Conservation (phyloP, 163 green algal genomes). For the Volvox carteri region DNA sequence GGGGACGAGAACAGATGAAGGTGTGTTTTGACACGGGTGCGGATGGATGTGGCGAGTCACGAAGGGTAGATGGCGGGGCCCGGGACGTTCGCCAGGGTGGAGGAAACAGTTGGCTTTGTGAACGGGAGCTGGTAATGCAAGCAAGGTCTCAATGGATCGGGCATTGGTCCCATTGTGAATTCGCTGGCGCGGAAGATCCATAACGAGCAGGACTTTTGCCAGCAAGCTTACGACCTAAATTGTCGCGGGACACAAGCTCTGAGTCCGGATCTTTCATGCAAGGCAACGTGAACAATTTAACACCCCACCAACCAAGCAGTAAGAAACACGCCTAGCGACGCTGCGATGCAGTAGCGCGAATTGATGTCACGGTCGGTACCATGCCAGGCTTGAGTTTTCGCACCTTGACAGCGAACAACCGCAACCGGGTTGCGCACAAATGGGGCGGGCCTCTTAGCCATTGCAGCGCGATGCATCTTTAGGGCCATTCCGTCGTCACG, state of each 20-base stretch:
- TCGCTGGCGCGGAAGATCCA: neutral
- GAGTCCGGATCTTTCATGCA: neutral
- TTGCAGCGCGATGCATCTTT: conserved; percentile 1
- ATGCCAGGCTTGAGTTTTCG: neutral
- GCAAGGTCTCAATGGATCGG: neutral
- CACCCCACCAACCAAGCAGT: neutral
- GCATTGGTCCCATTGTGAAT: too few species aligned
- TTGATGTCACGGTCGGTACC: neutral
- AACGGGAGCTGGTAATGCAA: neutral
- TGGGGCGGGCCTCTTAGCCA: neutral
- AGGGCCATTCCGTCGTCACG: conserved; percentile 2
- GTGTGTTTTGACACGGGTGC: too few species aligned
- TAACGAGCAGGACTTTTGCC: neutral
- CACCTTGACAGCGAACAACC: conserved; percentile 38
- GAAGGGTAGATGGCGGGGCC: too few species aligned
- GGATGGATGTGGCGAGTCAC: too few species aligned
- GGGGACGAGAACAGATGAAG: neutral
- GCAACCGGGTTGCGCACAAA: neutral
- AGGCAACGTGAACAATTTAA: neutral
- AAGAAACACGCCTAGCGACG: neutral
- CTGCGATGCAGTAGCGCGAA: neutral
- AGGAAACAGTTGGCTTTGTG: too few species aligned
- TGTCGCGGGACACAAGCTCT: neutral
- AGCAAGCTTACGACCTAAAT: neutral
- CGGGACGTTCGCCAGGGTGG: too few species aligned